A percentile compares a stretch with the other conserved stretches of the same genome.
These are phyloP conservation scores for Ceratocystis ficicola DNA, from an alignment of 2,329 filamentous ascomycete genomes.

Conservation along the genomic window DNA sequence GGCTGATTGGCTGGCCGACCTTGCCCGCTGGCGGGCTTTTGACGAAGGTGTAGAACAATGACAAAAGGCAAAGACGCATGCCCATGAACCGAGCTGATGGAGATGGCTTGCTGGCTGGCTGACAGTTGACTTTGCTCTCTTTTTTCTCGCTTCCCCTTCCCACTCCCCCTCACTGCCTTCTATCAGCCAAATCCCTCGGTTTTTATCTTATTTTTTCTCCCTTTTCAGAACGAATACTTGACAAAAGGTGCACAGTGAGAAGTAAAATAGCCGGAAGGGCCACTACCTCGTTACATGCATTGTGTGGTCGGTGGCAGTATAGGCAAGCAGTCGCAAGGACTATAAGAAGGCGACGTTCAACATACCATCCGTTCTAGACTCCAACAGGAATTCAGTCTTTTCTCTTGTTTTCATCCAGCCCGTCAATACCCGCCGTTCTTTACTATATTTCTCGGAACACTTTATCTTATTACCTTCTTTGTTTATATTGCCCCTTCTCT, in stretches of 20 bases:
- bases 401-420: background rate
- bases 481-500: background rate
- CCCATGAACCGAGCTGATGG: background rate
- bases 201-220: too few relatives aligned
- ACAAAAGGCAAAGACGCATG: background rate
- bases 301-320: too few relatives aligned
- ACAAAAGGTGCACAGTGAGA: background rate
- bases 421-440: background rate
- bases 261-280: background rate
- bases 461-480: background rate
- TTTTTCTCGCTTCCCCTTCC: background rate
- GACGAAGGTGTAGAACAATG: conserved; percentile 2
- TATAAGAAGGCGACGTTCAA: conserved; percentile 1
- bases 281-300: background rate
- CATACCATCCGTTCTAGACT: background rate
- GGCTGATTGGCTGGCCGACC: background rate
- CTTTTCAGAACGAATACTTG: background rate
- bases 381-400: background rate
- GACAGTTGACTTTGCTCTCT: background rate
- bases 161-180: background rate
- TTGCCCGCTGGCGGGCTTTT: background rate
- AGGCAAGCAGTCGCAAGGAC: background rate
- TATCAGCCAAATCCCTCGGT: too few relatives aligned
- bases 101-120: background rate
- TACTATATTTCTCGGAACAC: background rate